phyloP scores from a whole-genome alignment of 2,329 filamentous ascomycete species.

The Rhynchosporium secalis region DNA sequence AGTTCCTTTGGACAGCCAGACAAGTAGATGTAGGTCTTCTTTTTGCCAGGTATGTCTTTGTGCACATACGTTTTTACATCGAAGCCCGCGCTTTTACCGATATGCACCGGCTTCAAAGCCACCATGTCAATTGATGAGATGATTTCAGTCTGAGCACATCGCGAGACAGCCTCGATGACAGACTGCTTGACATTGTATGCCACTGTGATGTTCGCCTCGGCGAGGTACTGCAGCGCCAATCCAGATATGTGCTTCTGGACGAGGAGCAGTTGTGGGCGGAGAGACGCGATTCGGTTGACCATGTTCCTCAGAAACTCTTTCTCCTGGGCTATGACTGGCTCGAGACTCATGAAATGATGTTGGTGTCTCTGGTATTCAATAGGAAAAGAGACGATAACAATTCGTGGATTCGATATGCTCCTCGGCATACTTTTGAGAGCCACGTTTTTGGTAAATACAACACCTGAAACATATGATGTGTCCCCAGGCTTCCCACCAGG shows the following conservation, averaged over 20 bases:
- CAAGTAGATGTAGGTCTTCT: slow-evolving; percentile 94
- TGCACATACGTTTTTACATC: slow-evolving; percentile 96
- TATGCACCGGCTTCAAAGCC: slow-evolving; percentile 68
- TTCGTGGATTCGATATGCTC: slow-evolving; percentile 78
- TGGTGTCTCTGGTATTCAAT: slow-evolving; percentile 95
- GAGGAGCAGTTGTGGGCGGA: slow-evolving; percentile 83
- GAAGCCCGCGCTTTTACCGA: slow-evolving; percentile 81
- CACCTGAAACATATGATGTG: slow-evolving; percentile 92
- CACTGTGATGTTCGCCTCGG: slow-evolving; percentile 86
- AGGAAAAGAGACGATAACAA: slow-evolving; percentile 90
- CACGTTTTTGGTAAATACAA: slow-evolving; percentile 96
- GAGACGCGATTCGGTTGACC: slow-evolving; percentile 84
- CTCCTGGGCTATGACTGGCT: slow-evolving; percentile 95
- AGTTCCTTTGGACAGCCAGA: slow-evolving; percentile 87
- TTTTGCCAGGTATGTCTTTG: slow-evolving; percentile 67
- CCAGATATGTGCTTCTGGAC: slow-evolving; percentile 92
- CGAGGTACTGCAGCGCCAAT: slow-evolving; percentile 82
- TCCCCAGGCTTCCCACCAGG: slow-evolving; percentile 86
- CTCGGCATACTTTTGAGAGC: slow-evolving; percentile 95
- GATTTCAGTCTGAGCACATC: slow-evolving; percentile 87
- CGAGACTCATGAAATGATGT: slow-evolving; percentile 94
- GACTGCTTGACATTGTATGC: slow-evolving; percentile 96
- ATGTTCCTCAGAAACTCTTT: slow-evolving; percentile 90
- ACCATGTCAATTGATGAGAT: slow-evolving; percentile 96
- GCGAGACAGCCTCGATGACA: slow-evolving; percentile 90